Evolutionary conservation across 2,329 filamentous ascomycete species (phyloP).

Genomic region (Paecilomyces niveus): DNA sequence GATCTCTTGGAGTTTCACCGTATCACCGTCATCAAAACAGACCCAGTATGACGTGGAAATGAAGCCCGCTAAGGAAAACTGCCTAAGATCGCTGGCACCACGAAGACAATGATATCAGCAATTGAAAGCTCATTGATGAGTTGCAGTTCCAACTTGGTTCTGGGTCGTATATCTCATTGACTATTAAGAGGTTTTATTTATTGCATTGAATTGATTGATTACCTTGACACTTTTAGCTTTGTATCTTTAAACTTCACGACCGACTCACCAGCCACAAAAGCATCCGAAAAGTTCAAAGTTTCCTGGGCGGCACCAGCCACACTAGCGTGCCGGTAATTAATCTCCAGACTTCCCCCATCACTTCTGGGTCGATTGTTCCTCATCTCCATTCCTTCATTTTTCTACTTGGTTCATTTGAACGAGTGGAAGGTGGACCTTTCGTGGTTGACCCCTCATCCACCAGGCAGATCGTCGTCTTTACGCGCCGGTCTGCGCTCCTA

Average conservation of each 20-base stretch:
- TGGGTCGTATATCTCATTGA: no score
- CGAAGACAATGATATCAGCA: no score
- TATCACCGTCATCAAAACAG: no score
- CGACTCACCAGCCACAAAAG: constrained; percentile 10
- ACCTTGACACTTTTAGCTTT: no score
- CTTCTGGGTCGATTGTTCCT: background rate
- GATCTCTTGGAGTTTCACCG: no score
- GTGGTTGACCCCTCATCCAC: background rate
- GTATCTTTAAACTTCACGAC: background rate
- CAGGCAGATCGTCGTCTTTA: background rate
- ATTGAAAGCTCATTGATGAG: no score
- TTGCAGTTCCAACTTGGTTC: no score
- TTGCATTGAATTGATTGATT: no score
- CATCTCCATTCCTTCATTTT: background rate
- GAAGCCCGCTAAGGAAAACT: no score
- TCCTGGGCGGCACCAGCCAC: constrained; percentile 5
- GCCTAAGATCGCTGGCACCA: no score
- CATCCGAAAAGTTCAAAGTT: constrained; percentile 3
- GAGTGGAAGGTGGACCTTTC: background rate
- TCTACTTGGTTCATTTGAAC: background rate
- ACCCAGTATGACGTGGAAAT: no score
- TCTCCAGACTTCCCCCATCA: background rate
- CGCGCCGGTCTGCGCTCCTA: background rate
- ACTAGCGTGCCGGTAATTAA: constrained; percentile 4
- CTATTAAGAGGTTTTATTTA: no score